Evolutionary conservation across 2,329 filamentous ascomycete species (phyloP), one percentile per base, ranked within the genome.

Genomic region (Aspergillus sp.): DNA sequence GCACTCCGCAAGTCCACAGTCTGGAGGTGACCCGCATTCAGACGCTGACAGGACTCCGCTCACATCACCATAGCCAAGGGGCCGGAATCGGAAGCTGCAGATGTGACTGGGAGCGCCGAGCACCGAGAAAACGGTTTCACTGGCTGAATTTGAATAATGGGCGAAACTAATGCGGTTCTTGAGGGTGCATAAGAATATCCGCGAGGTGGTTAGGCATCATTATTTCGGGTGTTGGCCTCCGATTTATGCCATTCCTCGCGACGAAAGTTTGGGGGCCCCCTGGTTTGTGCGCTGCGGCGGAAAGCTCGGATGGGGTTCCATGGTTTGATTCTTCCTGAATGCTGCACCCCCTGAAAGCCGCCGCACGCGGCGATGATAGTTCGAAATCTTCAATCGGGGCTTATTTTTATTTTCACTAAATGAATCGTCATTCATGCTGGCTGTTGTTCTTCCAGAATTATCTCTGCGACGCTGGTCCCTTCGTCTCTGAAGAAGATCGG

Each of bases 241-340:
- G 35, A 37, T 37, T 37, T 37, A 15, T 37, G 35, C 35, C 49
- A 43, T 39, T 47, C 2, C 23, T 6, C 15, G n/a, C 17, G 15
- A 11, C 23, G 41, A 44, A 35, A 35, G 25, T 48, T 48, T 19
- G 27, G 45, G 8, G 17, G 46, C 50, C 51, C 50, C 51, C 25
- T 57, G 52, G 47, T 47, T 57, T 59, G 55, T 59, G 62, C 56
- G 60, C 3, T 57, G 58, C 23, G 21, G 56, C 63, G 61, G 61
- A 58, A 60, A 61, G 57, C 63, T 64, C 63, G 63, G 63, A 57
- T 61, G 59, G 44, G 23, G 61, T 58, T 54, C 61, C 63, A 63
- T 61, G 63, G 61, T 59, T 56, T 43, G 12, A 41, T 19, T 15
- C 23, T 19, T 17, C 41, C 44, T 45, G 19, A 46, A 52, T 40